These are phyloP conservation scores for Phaseolus lunatus DNA, from an alignment of 306 rosid genomes.

Conservation along the genomic window DNA sequence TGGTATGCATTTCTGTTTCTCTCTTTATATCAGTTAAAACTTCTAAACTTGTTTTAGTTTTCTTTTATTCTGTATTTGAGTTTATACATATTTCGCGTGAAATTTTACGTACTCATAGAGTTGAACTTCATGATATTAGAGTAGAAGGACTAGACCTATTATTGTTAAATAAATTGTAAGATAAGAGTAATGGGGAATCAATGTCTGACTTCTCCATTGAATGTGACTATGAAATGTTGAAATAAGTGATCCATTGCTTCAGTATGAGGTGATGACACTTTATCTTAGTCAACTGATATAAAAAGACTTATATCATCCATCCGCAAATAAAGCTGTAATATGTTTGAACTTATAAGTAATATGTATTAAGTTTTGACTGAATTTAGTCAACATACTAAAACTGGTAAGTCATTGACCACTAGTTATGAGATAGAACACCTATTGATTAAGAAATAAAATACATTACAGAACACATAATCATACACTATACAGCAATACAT, in stretches of 20 bases:
- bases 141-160: too few species aligned
- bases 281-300: too few species aligned
- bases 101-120: background rate
- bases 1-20: constrained; percentile 58
- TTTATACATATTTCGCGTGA: constrained; percentile 23
- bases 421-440: background rate
- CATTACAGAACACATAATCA: background rate
- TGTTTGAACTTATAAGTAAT: background rate
- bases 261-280: too few species aligned
- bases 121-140: background rate
- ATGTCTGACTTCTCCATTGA: too few species aligned
- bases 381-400: constrained; percentile 1
- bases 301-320: too few species aligned
- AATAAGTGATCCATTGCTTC: too few species aligned
- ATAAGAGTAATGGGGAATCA: too few species aligned
- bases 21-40: constrained; percentile 6
- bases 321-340: too few species aligned
- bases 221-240: too few species aligned
- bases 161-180: too few species aligned
- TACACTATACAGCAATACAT: background rate
- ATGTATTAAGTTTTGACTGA: constrained; percentile 13
- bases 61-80: constrained; percentile 1
- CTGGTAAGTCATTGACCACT: background rate
- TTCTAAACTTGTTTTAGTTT: background rate
- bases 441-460: background rate